phyloP scores from a whole-genome alignment of 495 filamentous ascomycete genomes.

The Daldinia concentrica region DNA sequence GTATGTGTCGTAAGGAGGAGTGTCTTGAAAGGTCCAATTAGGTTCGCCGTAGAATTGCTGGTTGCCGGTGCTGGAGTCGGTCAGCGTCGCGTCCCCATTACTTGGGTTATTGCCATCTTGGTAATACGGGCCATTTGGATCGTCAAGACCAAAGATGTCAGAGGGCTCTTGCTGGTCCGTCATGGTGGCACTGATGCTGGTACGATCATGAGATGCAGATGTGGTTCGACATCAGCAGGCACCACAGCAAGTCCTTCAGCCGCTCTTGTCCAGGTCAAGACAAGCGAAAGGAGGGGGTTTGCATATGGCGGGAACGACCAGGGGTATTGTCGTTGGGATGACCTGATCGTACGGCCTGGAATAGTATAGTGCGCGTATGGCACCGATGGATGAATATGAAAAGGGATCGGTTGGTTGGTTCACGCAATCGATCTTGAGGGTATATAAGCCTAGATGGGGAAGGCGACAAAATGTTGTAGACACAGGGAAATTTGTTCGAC shows the following conservation, averaged over 20 bases:
- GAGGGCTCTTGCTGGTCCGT: conserved; percentile 45
- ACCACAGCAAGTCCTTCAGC: conserved; percentile 38
- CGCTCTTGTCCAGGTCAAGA: conserved; percentile 33
- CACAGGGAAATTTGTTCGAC: background rate
- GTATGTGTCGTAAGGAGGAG: conserved; percentile 56
- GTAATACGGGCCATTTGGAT: conserved; percentile 44
- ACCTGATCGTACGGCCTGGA: conserved; percentile 41
- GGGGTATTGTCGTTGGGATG: conserved; percentile 37
- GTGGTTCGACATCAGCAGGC: conserved; percentile 49
- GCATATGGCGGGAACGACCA: conserved; percentile 39
- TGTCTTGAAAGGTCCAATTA: conserved; percentile 56
- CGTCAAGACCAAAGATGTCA: conserved; percentile 48
- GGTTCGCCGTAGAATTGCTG: conserved; percentile 48
- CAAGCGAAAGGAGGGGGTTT: conserved; percentile 44
- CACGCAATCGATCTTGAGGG: conserved; percentile 24
- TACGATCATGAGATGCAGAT: conserved; percentile 50
- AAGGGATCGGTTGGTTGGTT: conserved; percentile 32
- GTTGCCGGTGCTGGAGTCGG: conserved; percentile 39
- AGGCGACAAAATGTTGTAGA: conserved; percentile 17
- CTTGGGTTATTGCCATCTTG: conserved; percentile 40
- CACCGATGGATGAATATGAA: conserved; percentile 36
- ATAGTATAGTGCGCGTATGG: conserved; percentile 39
- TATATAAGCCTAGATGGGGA: conserved; percentile 36
- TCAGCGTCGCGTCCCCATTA: conserved; percentile 45
- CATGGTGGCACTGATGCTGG: conserved; percentile 45